phyloP scores from a whole-genome alignment of 371 early-diverging fungal genomes.

The Syncephalastrum contaminatum region DNA sequence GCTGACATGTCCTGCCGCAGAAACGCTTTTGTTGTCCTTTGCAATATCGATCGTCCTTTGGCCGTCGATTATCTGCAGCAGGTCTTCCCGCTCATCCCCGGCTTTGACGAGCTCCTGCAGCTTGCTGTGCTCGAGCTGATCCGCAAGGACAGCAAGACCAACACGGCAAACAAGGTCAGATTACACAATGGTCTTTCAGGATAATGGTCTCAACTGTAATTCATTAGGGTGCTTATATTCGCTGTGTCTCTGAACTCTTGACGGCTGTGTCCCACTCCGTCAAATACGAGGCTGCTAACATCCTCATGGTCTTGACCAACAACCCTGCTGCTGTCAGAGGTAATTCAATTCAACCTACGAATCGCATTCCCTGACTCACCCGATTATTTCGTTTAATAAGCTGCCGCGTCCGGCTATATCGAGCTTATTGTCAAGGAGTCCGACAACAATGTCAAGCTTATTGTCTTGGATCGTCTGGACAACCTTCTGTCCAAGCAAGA shows the following conservation, averaged over 20 bases:
- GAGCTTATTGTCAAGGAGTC: slow-evolving; percentile 89
- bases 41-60: slow-evolving; percentile 68
- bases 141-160: slow-evolving; percentile 84
- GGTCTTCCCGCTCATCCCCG: slow-evolving; percentile 69
- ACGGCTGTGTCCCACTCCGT: slow-evolving; percentile 83
- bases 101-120: slow-evolving; percentile 90
- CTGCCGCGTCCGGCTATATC: slow-evolving; percentile 89
- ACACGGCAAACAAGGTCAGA: slow-evolving; percentile 75
- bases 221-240: slow-evolving; percentile 78
- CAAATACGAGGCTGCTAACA: slow-evolving; percentile 95
- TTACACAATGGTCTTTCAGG: background rate
- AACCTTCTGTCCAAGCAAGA: slow-evolving; percentile 86
- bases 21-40: slow-evolving; percentile 92
- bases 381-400: slow-evolving; percentile 25
- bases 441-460: slow-evolving; percentile 97
- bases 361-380: background rate
- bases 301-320: slow-evolving; percentile 83
- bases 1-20: slow-evolving; percentile 91
- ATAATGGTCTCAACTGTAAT: background rate
- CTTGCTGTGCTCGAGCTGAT: slow-evolving; percentile 92
- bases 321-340: slow-evolving; percentile 90
- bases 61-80: slow-evolving; percentile 87
- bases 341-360: slow-evolving; percentile 14
- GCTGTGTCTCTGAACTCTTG: slow-evolving; percentile 84
- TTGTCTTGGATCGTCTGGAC: slow-evolving; percentile 89